Conservation (phyloP, 495 filamentous ascomycete genomes). For the Penicillium psychrofluorescens region DNA sequence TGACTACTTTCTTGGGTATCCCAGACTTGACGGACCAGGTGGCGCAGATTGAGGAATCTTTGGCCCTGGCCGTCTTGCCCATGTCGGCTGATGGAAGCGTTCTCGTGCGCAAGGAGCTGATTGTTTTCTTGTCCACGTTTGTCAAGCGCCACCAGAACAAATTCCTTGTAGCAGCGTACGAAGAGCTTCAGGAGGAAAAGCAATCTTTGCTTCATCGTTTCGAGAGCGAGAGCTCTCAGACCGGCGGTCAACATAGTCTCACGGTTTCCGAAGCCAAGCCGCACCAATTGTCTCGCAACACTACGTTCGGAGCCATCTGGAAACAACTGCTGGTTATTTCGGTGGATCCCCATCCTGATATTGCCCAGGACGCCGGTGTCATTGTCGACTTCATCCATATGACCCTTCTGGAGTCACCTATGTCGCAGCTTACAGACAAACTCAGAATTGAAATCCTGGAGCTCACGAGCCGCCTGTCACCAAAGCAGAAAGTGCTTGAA, state of each 20-base stretch:
- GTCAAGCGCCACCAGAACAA: conserved; percentile 86
- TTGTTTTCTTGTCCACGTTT: conserved; percentile 91
- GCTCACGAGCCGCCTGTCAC: conserved; percentile 43
- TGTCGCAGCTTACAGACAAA: conserved; percentile 59
- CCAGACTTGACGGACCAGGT: conserved; percentile 89
- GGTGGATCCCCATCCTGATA: conserved; percentile 90
- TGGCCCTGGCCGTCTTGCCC: conserved; percentile 75
- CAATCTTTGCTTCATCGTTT: conserved; percentile 51
- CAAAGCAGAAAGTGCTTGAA: conserved; percentile 37
- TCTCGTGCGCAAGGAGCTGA: conserved; percentile 83
- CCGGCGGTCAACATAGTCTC: conserved; percentile 6
- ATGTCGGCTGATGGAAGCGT: conserved; percentile 89
- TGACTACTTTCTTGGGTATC: conserved; percentile 90
- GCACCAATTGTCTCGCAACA: conserved; percentile 63
- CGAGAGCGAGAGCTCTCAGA: conserved; percentile 17
- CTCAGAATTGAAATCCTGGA: conserved; percentile 72
- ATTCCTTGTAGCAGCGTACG: conserved; percentile 85
- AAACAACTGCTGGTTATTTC: conserved; percentile 85
- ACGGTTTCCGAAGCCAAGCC: conserved; percentile 15
- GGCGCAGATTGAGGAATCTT: conserved; percentile 76
- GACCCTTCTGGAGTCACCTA: conserved; percentile 65
- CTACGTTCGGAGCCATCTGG: conserved; percentile 87
- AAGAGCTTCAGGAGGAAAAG: conserved; percentile 81
- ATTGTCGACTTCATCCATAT: conserved; percentile 81
- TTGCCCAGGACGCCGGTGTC: conserved; percentile 71